Evolutionary conservation across 805 yeast genomes (phyloP).

Genomic region (Isabelozyma pseudorhagii): DNA sequence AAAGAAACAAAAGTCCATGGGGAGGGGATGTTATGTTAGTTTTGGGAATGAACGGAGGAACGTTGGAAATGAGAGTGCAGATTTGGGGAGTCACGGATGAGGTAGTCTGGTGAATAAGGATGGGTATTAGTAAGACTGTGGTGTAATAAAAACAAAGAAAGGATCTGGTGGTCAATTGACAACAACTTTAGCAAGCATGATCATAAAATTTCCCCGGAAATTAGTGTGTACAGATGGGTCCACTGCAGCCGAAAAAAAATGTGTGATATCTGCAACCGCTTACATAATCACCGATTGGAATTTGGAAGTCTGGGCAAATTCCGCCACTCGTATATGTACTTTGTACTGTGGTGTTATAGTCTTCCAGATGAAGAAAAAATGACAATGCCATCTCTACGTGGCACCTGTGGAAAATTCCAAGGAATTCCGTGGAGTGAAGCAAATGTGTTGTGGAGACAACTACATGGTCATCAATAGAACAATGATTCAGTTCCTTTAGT

Average conservation of each 20-base stretch:
- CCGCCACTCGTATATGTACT: too few species aligned
- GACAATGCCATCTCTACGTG: too few species aligned
- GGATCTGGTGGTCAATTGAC: not conserved
- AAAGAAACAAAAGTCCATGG: conserved; percentile 31
- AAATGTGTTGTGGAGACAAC: too few species aligned
- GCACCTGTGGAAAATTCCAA: too few species aligned
- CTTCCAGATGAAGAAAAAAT: too few species aligned
- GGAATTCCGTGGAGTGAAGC: too few species aligned
- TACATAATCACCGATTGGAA: not conserved
- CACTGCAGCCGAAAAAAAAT: not conserved
- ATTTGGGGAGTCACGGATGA: not conserved
- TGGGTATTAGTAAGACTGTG: not conserved
- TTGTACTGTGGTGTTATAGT: too few species aligned
- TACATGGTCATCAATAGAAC: too few species aligned
- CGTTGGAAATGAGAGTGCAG: not conserved
- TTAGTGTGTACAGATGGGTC: not conserved
- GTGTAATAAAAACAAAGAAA: not conserved
- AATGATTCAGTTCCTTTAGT: too few species aligned
- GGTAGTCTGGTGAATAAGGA: not conserved
- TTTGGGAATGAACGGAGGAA: not conserved
- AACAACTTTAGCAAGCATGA: not conserved
- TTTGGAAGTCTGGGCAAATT: too few species aligned
- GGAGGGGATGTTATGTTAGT: not conserved
- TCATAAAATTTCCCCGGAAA: not conserved
- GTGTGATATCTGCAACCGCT: not conserved